These are phyloP conservation scores for Picea glauca DNA, from an alignment of 75 land plant species.

Conservation along the genomic window DNA sequence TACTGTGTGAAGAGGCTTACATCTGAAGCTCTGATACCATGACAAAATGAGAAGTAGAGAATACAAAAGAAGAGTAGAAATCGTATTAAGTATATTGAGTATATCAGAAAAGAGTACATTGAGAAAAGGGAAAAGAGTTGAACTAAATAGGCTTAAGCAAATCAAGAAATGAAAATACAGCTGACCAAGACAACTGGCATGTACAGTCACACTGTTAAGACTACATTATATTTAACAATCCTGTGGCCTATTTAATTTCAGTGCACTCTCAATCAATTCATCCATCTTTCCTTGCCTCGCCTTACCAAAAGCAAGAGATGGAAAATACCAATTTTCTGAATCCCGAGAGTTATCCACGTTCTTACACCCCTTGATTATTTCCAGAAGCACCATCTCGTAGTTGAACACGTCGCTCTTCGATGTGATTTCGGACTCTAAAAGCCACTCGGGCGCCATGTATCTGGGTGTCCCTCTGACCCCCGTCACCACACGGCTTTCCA, in stretches of 20 bases:
- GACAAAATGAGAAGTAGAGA: no score
- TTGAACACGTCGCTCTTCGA: constrained; percentile 70
- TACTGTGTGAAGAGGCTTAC: no score
- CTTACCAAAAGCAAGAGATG: constrained; percentile 35
- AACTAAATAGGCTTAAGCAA: no score
- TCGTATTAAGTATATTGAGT: no score
- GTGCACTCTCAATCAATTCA: constrained; percentile 39
- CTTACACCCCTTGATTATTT: constrained; percentile 47
- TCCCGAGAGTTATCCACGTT: constrained; percentile 20
- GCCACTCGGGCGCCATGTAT: constrained; percentile 77
- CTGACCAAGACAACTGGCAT: no score
- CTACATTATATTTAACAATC: not conserved
- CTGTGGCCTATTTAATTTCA: constrained; percentile 12
- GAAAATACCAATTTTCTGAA: constrained; percentile 35
- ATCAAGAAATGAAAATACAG: no score
- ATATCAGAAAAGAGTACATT: no score
- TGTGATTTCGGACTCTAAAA: constrained; percentile 36
- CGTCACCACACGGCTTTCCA: constrained; percentile 46
- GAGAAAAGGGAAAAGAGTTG: no score
- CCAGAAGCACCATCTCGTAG: constrained; percentile 68
- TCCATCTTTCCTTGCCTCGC: constrained; percentile 45
- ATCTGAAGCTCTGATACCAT: no score
- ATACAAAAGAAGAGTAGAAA: no score
- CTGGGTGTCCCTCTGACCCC: constrained; percentile 62
- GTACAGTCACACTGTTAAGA: no score